Evolutionary conservation across 805 yeast species (phyloP).

Genomic region (Lipomyces starkeyi): DNA sequence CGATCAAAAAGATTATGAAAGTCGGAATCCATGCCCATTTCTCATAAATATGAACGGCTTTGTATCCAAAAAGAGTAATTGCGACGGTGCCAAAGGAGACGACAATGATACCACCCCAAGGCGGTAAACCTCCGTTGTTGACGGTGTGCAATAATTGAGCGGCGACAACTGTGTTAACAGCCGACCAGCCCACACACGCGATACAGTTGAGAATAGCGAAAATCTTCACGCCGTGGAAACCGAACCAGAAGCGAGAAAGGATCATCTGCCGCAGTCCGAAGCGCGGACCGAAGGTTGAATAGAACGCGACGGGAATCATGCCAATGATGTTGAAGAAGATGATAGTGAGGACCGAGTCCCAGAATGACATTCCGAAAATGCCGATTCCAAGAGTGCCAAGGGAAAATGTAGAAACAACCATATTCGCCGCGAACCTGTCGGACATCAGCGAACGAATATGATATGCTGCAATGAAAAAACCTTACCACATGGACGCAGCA

Average conservation of each 20-base stretch:
- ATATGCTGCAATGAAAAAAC: neutral
- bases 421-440: constrained; percentile 69
- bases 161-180: constrained; percentile 87
- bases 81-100: constrained; percentile 67
- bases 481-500: constrained; percentile 81
- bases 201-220: constrained; percentile 77
- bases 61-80: constrained; percentile 84
- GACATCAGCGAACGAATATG: neutral
- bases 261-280: constrained; percentile 90
- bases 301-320: constrained; percentile 77
- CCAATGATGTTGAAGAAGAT: constrained; percentile 79
- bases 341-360: constrained; percentile 69
- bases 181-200: constrained; percentile 96
- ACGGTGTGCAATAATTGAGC: constrained; percentile 83
- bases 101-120: constrained; percentile 89
- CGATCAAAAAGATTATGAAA: constrained; percentile 70
- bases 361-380: constrained; percentile 71
- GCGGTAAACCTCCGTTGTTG: constrained; percentile 70
- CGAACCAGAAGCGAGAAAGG: constrained; percentile 75
- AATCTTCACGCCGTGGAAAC: constrained; percentile 75
- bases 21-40: constrained; percentile 90
- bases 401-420: constrained; percentile 82
- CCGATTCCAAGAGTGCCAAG: constrained; percentile 75
- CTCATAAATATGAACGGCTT: constrained; percentile 79
- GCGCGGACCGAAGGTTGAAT: constrained; percentile 80